Evolutionary conservation across 2,329 filamentous ascomycete genomes (phyloP).

Genomic region (Dothidotthia symphoricarpi): DNA sequence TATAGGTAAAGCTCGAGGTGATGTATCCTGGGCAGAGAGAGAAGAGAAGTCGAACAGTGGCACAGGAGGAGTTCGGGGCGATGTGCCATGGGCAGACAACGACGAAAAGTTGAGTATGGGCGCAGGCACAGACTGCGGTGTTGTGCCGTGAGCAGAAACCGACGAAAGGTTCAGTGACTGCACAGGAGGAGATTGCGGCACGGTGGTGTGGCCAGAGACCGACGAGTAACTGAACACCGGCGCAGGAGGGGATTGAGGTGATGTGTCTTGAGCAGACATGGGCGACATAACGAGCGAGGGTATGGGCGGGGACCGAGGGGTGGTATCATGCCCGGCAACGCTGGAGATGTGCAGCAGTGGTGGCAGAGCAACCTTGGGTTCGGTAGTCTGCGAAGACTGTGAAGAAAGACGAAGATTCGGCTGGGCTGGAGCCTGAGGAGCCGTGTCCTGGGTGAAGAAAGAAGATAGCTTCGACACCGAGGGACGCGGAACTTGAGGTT

Average conservation of each 20-base stretch:
- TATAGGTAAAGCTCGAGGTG: constrained; percentile 16
- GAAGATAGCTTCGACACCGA: constrained; percentile 24
- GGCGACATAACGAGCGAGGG: constrained; percentile 21
- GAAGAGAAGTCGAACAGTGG: constrained; percentile 11
- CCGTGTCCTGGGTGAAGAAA: constrained; percentile 30
- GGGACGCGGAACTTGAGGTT: constrained; percentile 19
- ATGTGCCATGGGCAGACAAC: constrained; percentile 24
- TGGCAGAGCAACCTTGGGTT: constrained; percentile 15
- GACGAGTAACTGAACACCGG: constrained; percentile 19
- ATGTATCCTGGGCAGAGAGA: constrained; percentile 11
- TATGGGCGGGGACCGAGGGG: constrained; percentile 16
- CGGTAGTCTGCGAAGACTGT: constrained; percentile 22
- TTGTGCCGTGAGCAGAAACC: constrained; percentile 19
- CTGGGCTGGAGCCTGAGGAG: constrained; percentile 15
- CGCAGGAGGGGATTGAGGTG: constrained; percentile 15
- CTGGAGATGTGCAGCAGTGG: constrained; percentile 25
- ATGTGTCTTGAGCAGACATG: constrained; percentile 24
- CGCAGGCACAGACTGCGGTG: constrained; percentile 11
- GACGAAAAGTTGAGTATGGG: constrained; percentile 19
- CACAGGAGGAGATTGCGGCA: constrained; percentile 16
- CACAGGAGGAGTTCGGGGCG: constrained; percentile 13
- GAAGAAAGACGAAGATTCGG: constrained; percentile 23
- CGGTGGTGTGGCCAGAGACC: constrained; percentile 24
- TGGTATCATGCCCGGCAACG: constrained; percentile 29
- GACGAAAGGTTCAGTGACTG: constrained; percentile 16